phyloP scores from a whole-genome alignment of 225 moss, liverwort and hornwort species.

The Rhytidiadelphus loreus region DNA sequence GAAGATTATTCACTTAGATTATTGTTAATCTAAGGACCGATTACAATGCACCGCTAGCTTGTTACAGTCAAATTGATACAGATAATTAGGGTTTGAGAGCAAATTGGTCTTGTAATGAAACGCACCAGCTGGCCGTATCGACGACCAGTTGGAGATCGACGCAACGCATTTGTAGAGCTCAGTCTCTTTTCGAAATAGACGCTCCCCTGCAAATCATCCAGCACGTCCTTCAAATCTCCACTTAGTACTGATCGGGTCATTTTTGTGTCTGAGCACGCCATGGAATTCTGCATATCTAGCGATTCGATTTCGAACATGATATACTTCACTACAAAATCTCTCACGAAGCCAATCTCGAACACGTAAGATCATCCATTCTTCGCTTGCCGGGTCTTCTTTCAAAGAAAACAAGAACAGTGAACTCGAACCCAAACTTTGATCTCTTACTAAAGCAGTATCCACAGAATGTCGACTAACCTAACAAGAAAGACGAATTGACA shows the following conservation, averaged over 20 bases:
- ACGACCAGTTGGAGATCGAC: neutral
- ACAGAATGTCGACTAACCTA: neutral
- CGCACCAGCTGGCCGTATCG: slow-evolving; percentile 11
- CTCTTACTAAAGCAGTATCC: neutral
- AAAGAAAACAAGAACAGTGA: neutral
- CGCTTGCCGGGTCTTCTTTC: neutral
- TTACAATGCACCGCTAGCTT: neutral
- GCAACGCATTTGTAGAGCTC: neutral
- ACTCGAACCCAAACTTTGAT: neutral
- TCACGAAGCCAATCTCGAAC: neutral
- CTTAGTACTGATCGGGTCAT: neutral
- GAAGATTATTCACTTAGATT: neutral
- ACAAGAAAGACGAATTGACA: neutral
- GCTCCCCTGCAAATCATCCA: slow-evolving; percentile 9
- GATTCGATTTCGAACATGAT: neutral
- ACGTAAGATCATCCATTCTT: neutral
- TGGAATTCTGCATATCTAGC: neutral
- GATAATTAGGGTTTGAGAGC: neutral
- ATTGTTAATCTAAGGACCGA: neutral
- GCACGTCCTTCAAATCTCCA: neutral
- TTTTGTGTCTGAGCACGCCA: neutral
- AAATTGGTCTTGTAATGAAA: neutral
- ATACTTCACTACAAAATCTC: neutral
- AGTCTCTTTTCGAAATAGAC: slow-evolving; percentile 7
- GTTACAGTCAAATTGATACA: neutral